A percentile compares a stretch with the other conserved stretches of the same genome.
These are phyloP conservation scores for Przewalskia tangutica DNA, from an alignment of 257 asterid species.

Conservation along the genomic window DNA sequence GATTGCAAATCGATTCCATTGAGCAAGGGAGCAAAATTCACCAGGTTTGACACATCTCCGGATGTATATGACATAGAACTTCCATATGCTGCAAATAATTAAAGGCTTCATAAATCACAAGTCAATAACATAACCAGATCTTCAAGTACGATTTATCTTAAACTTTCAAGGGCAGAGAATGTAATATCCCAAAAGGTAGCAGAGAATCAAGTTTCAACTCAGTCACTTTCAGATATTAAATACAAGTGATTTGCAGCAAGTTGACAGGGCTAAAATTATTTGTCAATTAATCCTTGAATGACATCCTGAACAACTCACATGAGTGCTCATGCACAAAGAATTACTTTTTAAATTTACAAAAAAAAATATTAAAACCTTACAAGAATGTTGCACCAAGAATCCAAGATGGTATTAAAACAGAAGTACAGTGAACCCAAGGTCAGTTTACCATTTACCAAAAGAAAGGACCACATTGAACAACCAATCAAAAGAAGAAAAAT, in stretches of 20 bases:
- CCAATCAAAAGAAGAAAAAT: neutral
- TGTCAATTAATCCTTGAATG: neutral
- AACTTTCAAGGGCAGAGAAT: neutral
- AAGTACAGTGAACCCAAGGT: neutral
- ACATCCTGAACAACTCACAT: neutral
- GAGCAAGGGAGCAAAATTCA: slow-evolving; percentile 39
- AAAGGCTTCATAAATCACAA: neutral
- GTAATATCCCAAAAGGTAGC: neutral
- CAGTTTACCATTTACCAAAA: neutral
- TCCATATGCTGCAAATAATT: slow-evolving; percentile 42
- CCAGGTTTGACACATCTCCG: slow-evolving; percentile 52
- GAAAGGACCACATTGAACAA: neutral
- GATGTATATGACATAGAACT: slow-evolving; percentile 50
- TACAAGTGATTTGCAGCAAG: neutral
- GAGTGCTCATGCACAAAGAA: neutral
- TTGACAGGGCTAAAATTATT: neutral
- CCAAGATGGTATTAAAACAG: neutral
- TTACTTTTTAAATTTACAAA: neutral
- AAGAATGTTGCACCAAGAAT: neutral
- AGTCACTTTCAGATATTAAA: neutral
- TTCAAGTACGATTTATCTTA: neutral
- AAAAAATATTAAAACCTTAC: neutral
- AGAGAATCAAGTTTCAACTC: neutral
- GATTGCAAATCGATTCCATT: slow-evolving; percentile 42
- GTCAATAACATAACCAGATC: slow-evolving; percentile 3